A percentile compares a stretch with the other conserved stretches of the same genome.
Evolutionary conservation across 371 early-diverging fungal species (phyloP).

Genomic region (Lichtheimia hyalospora): DNA sequence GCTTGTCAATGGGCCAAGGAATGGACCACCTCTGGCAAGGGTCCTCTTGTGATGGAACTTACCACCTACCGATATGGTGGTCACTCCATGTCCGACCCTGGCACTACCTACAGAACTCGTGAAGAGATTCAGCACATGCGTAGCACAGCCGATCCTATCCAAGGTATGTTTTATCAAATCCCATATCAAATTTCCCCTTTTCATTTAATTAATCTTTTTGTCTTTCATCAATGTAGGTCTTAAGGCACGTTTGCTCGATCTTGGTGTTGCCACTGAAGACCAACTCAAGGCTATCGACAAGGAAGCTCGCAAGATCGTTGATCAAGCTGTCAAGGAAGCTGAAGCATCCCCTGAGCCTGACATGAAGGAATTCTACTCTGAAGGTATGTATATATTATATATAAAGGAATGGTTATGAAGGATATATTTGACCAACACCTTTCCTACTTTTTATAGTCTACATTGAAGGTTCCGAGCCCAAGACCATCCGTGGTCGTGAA

Average conservation of each 20-base stretch:
- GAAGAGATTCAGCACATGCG: slow-evolving; percentile 98
- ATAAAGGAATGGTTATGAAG: no score
- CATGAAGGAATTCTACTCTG: slow-evolving; percentile 70
- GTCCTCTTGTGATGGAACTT: slow-evolving; percentile 97
- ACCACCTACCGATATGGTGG: slow-evolving; percentile 99
- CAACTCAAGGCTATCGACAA: slow-evolving; percentile 94
- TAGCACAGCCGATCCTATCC: slow-evolving; percentile 91
- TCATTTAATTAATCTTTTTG: no score
- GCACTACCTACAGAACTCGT: slow-evolving; percentile 95
- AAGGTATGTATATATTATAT: slow-evolving; percentile 20
- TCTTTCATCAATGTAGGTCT: not conserved
- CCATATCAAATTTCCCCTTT: no score
- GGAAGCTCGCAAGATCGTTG: slow-evolving; percentile 82
- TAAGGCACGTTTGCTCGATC: slow-evolving; percentile 77
- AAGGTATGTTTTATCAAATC: slow-evolving; percentile 59
- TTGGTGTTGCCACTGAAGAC: slow-evolving; percentile 75
- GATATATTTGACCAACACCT: no score
- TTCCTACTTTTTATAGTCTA: slow-evolving; percentile 52
- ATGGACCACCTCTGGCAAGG: slow-evolving; percentile 82
- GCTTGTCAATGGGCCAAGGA: slow-evolving; percentile 86
- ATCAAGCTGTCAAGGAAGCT: slow-evolving; percentile 82
- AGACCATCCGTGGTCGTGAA: slow-evolving; percentile 78
- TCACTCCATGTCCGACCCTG: slow-evolving; percentile 99
- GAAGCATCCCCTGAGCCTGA: slow-evolving; percentile 86
- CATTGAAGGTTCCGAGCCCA: slow-evolving; percentile 72